Base-by-base conservation (phyloP, 768 basidiomycete genomes). In the Lactarius pseudohatsudake region DNA sequence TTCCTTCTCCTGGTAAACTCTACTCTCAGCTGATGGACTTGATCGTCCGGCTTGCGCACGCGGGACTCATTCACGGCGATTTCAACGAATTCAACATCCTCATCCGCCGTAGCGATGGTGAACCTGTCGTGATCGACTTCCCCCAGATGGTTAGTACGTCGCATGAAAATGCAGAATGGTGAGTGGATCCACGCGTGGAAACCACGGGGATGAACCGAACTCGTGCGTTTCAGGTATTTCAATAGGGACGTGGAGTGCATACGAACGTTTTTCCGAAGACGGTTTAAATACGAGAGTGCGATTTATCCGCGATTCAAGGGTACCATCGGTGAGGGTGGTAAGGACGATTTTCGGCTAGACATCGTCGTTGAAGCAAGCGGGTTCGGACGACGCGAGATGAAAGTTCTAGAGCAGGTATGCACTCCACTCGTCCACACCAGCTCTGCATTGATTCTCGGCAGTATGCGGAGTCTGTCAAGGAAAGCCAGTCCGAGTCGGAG, bases 1-100 rank as follows among this genome's bases (percentile, higher is more conserved):
- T 96, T 16, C 85, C 89, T 8, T 90, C 90, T 2, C 95, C 96
- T 0, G 94, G 94, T 47, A 90, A 88, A 69, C 83, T 98, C 26
- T 98, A 98, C 77, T 95, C 95, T 1, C 79, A 81, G 20, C 81
- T 98, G 55, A 98, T 98, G 97, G 93, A 94, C 75, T 81, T 98
- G 67, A 94, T 98, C 74, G 94, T 98, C 64, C 92, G 94, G 61
- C 90, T 98, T 73, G 96, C 96, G 6, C 87, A 86, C 43, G 87
- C 91, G 18, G 97, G 97, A 6, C 84, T 99, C n/a, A 98, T 99
- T 60, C 97, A 99, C 73, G 96, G 97, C 50, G 97, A 99, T 72
- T 99, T 92, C 79, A 99, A 99, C 78, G 97, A 99, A 75, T 99
- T 98, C 81, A 98, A 99, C 76, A 95, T 99, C 70, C 86, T 99